Percentiles rank a stretch among this genome's conserved stretches.
Conservation (phyloP, 192 early-diverging fungal species). For the Spizellomyces punctatus region DNA sequence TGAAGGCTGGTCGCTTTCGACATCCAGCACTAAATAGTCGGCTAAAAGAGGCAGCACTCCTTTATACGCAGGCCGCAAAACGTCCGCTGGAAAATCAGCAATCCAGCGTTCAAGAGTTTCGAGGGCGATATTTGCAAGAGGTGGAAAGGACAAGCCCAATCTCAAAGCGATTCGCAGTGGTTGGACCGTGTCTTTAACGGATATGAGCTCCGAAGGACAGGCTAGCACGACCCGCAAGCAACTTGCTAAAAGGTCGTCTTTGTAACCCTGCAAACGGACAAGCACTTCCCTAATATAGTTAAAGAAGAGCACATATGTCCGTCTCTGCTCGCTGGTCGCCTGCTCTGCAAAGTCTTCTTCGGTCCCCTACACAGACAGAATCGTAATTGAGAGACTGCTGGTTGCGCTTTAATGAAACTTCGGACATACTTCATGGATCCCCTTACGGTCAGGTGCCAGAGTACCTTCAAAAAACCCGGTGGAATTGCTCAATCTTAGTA, state of each 20-base stretch:
- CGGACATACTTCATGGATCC: not conserved
- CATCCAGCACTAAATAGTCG: slow-evolving; percentile 64
- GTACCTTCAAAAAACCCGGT: not conserved
- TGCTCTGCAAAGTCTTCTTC: slow-evolving; percentile 6
- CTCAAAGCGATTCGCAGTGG: slow-evolving; percentile 68
- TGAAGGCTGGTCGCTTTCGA: not conserved
- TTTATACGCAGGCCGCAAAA: slow-evolving; percentile 34
- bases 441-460: not conserved
- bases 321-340: slow-evolving; percentile 29
- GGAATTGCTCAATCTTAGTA: slow-evolving; percentile 30
- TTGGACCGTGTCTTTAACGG: slow-evolving; percentile 47
- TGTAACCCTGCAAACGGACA: slow-evolving; percentile 63
- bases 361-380: not conserved
- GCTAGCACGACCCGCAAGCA: slow-evolving; percentile 68
- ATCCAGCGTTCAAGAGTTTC: slow-evolving; percentile 64
- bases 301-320: slow-evolving; percentile 45
- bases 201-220: slow-evolving; percentile 59
- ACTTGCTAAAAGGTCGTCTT: slow-evolving; percentile 74
- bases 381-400: not conserved
- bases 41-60: slow-evolving; percentile 62
- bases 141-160: slow-evolving; percentile 66
- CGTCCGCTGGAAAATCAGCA: slow-evolving; percentile 12
- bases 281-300: slow-evolving; percentile 65
- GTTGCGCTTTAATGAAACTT: not conserved
- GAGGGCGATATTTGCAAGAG: slow-evolving; percentile 63